Conservation (phyloP, 495 filamentous ascomycete genomes). For the Aspergillus heteromorphus region DNA sequence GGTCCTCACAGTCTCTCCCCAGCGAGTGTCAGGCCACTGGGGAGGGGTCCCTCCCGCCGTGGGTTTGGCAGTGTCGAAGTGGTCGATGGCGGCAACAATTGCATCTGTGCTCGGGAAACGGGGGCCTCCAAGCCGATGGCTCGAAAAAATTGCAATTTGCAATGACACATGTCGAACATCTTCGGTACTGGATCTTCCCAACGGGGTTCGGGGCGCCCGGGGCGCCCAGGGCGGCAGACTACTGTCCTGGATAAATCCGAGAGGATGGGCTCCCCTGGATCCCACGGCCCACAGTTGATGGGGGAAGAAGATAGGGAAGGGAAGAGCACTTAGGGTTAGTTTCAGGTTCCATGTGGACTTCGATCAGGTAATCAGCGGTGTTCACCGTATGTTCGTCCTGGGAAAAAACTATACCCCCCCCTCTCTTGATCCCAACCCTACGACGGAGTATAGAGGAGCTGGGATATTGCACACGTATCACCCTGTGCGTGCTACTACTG, state of each 20-base stretch:
- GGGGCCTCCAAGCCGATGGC: not conserved
- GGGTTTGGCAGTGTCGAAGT: no score
- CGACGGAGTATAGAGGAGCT: no score
- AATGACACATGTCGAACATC: not conserved
- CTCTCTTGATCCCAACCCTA: no score
- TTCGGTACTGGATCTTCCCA: not conserved
- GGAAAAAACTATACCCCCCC: not conserved
- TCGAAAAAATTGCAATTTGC: not conserved
- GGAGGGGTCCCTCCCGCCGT: not conserved
- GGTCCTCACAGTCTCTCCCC: not conserved
- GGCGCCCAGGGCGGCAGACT: not conserved
- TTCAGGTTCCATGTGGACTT: not conserved
- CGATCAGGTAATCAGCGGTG: not conserved
- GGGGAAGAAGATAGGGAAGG: not conserved
- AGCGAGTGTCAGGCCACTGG: not conserved
- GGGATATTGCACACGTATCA: not conserved
- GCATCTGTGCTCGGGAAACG: not conserved
- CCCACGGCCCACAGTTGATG: not conserved
- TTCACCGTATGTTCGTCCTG: conserved; percentile 1
- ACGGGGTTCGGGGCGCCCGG: not conserved
- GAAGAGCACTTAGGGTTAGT: not conserved
- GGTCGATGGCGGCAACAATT: not conserved
- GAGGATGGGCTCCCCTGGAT: not conserved
- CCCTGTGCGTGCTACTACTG: not conserved
- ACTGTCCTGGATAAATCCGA: not conserved